phyloP scores from a whole-genome alignment of 176 grass and related monocot species.

The Oryza rufipogon region DNA sequence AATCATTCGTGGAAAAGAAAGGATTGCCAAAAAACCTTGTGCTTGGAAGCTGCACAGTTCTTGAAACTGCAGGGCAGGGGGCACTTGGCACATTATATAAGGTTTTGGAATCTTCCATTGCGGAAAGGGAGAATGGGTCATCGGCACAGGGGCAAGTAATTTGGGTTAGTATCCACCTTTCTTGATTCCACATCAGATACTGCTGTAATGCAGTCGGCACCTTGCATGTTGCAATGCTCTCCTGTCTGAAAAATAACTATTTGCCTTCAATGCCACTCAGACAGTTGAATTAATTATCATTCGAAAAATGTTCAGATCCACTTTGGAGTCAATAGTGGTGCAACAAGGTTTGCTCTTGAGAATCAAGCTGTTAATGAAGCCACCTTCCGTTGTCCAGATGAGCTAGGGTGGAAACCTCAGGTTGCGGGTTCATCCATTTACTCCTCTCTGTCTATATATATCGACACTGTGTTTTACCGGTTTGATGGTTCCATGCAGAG shows the following conservation, averaged over 20 bases:
- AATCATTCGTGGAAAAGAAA: constrained; percentile 73
- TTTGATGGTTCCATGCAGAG: constrained; percentile 59
- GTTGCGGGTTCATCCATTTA: constrained; percentile 41
- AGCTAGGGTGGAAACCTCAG: constrained; percentile 99
- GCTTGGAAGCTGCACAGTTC: constrained; percentile 81
- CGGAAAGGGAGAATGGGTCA: constrained; percentile 50
- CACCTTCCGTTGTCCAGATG: constrained; percentile 96
- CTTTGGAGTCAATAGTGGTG: constrained; percentile 95
- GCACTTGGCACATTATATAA: constrained; percentile 66
- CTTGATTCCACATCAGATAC: constrained; percentile 9
- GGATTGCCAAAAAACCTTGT: constrained; percentile 85
- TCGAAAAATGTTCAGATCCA: constrained; percentile 63
- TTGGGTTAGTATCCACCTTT: constrained; percentile 64
- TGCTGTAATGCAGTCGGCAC: background rate
- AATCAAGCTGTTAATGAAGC: constrained; percentile 96
- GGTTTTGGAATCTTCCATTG: constrained; percentile 64
- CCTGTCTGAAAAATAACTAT: background rate
- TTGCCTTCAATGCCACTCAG: background rate
- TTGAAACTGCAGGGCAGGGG: constrained; percentile 86
- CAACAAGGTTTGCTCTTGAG: constrained; percentile 85
- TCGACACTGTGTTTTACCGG: constrained; percentile 24
- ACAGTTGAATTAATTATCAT: background rate
- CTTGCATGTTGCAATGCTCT: background rate
- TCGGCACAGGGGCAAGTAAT: constrained; percentile 64
- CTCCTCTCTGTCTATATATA: background rate